Conservation (phyloP, 352 stramenopile species). For the Pythium plurisporium region DNA sequence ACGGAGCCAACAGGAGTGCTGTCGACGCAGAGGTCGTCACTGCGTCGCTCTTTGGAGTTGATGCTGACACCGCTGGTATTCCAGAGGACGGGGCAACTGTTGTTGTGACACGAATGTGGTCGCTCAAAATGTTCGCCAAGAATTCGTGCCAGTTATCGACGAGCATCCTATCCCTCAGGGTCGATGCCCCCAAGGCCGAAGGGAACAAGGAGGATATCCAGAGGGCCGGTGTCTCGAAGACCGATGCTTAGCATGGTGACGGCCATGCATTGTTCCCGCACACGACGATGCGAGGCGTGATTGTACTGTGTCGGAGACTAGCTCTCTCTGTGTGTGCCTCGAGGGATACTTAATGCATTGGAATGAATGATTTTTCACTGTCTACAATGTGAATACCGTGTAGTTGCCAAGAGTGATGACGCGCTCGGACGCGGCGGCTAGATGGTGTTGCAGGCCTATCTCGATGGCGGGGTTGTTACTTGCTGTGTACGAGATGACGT, state of each 20-base stretch:
- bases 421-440: background rate
- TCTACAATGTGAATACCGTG: background rate
- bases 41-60: background rate
- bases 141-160: constrained; percentile 1
- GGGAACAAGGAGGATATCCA: no score
- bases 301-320: no score
- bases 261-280: no score
- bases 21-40: constrained; percentile 5
- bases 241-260: no score
- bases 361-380: no score
- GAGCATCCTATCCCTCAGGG: background rate
- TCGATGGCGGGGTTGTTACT: background rate
- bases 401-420: background rate
- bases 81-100: background rate
- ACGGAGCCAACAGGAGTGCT: background rate
- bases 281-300: no score
- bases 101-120: background rate
- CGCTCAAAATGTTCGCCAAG: background rate
- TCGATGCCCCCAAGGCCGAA: background rate
- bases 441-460: background rate
- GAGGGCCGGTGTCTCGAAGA: background rate
- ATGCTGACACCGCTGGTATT: background rate
- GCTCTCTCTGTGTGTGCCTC: no score
- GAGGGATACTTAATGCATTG: no score
- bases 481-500: background rate